These are phyloP conservation scores for Hypoxylon sp. DNA, from an alignment of 2,329 filamentous ascomycete genomes.

Conservation along the genomic window DNA sequence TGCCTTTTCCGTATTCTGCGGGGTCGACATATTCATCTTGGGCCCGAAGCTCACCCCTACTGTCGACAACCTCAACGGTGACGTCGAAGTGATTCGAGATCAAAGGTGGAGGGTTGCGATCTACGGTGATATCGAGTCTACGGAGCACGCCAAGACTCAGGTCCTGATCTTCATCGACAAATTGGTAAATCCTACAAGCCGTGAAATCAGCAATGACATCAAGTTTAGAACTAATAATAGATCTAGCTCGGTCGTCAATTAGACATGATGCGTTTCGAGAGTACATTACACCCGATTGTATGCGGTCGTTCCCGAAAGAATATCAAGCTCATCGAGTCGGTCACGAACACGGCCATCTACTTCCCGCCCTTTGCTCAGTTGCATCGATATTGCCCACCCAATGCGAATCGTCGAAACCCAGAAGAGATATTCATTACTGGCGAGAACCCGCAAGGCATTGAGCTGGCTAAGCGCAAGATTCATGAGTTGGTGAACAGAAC, in stretches of 20 bases:
- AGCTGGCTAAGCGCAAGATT: conserved; percentile 88
- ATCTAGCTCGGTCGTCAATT: conserved; percentile 44
- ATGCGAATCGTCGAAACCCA: conserved; percentile 81
- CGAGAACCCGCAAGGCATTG: conserved; percentile 82
- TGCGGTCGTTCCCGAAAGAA: conserved; percentile 96
- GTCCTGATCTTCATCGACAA: conserved; percentile 97
- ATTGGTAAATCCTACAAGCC: conserved; percentile 69
- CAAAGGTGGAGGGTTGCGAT: conserved; percentile 92
- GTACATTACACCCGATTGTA: conserved; percentile 83
- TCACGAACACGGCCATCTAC: conserved; percentile 96
- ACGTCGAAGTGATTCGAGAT: conserved; percentile 84
- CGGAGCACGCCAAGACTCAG: conserved; percentile 95
- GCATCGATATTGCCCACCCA: conserved; percentile 87
- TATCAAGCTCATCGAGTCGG: conserved; percentile 96
- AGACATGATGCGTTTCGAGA: conserved; percentile 46
- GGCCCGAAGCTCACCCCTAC: conserved; percentile 87
- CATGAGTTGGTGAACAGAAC: conserved; percentile 83
- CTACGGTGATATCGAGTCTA: conserved; percentile 93
- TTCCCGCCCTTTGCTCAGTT: conserved; percentile 94
- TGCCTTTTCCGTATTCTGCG: conserved; percentile 84
- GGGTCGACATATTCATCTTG: conserved; percentile 95
- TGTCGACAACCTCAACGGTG: conserved; percentile 76
- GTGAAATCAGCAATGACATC: background rate
- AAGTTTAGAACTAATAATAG: conserved; percentile 32
- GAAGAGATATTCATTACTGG: conserved; percentile 96